phyloP scores from a whole-genome alignment of 495 filamentous ascomycete species.

The Lentithecium fluviatile region DNA sequence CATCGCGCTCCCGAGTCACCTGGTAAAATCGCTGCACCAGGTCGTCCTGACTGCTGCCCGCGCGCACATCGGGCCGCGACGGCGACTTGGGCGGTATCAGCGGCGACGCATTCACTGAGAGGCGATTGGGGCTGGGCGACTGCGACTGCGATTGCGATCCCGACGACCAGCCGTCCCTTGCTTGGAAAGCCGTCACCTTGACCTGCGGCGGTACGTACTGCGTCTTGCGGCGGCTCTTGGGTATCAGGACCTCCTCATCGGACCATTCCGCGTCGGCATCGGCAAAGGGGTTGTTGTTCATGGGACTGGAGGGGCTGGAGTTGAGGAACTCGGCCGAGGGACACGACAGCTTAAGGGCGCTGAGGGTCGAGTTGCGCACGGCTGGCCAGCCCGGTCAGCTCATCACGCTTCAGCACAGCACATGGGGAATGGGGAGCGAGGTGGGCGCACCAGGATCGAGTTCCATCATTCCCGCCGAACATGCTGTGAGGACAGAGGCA shows the following conservation, averaged over 20 bases:
- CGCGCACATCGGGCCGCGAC: slow-evolving; percentile 26
- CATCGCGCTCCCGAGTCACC: slow-evolving; percentile 33
- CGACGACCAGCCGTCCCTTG: slow-evolving; percentile 2
- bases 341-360: slow-evolving; percentile 32
- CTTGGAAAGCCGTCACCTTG: background rate
- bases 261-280: slow-evolving; percentile 30
- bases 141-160: slow-evolving; percentile 17
- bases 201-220: slow-evolving; percentile 15
- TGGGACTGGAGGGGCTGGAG: background rate
- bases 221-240: slow-evolving; percentile 21
- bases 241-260: slow-evolving; percentile 34
- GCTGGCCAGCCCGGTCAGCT: slow-evolving; percentile 12
- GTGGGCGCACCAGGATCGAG: slow-evolving; percentile 19
- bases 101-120: slow-evolving; percentile 19
- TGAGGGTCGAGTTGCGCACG: slow-evolving; percentile 30
- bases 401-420: background rate
- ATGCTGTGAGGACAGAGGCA: slow-evolving; percentile 8
- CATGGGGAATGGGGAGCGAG: background rate
- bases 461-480: slow-evolving; percentile 15
- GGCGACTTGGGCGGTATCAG: slow-evolving; percentile 33
- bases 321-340: slow-evolving; percentile 34
- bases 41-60: slow-evolving; percentile 33
- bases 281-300: slow-evolving; percentile 20
- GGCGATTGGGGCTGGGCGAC: slow-evolving; percentile 10
- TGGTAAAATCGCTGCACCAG: slow-evolving; percentile 31